These are phyloP conservation scores for Malus fusca DNA, from an alignment of 306 rosid species.

Conservation along the genomic window DNA sequence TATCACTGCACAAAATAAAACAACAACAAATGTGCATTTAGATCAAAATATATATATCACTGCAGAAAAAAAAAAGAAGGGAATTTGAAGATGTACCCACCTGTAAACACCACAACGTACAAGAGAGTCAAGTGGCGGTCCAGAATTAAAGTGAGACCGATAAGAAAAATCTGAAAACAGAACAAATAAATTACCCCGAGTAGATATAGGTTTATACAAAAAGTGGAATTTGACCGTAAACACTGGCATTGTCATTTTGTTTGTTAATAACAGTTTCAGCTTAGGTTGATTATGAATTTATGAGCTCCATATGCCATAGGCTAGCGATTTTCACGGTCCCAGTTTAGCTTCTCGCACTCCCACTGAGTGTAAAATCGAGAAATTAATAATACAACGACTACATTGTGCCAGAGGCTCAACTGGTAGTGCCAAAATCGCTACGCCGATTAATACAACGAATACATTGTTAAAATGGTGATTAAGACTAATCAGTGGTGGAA, in stretches of 20 bases:
- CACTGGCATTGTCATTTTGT: neutral
- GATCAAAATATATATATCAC: neutral
- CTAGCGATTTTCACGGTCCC: too few relatives aligned
- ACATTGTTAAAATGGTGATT: neutral
- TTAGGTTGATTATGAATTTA: neutral
- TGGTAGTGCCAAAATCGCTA: too few relatives aligned
- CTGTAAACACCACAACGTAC: constrained; percentile 58
- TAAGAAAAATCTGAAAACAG: constrained; percentile 63
- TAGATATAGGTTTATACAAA: neutral
- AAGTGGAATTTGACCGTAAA: neutral
- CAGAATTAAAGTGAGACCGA: constrained; percentile 58
- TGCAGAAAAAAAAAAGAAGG: neutral
- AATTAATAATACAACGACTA: too few relatives aligned
- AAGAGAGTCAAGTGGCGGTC: constrained; percentile 75
- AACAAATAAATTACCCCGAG: neutral
- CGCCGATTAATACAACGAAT: neutral
- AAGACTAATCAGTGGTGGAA: neutral
- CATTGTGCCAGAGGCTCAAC: too few relatives aligned
- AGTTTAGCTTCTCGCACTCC: too few relatives aligned
- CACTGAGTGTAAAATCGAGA: too few relatives aligned
- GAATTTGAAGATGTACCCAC: constrained; percentile 31
- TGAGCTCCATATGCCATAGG: neutral
- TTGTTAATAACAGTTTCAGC: neutral
- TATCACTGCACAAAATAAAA: constrained; percentile 45
- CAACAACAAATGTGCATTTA: constrained; percentile 3